Conservation (phyloP, 2,329 filamentous ascomycete genomes). For the Penicillium frequentans region DNA sequence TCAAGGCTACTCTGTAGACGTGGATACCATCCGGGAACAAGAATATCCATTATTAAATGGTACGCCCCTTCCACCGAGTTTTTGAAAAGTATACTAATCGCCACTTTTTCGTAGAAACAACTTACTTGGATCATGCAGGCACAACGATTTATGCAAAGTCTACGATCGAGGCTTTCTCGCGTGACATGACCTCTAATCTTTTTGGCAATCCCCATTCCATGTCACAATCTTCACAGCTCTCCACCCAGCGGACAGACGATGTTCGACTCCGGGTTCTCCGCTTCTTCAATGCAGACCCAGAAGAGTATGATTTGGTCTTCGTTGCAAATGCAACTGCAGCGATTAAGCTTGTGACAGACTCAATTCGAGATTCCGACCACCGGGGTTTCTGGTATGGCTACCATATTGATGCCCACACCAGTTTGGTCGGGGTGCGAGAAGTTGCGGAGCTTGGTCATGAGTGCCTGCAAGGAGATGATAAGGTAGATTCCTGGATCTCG, state of each 20-base stretch:
- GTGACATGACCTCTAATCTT: constrained; percentile 74
- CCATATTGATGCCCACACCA: constrained; percentile 83
- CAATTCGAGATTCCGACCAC: constrained; percentile 63
- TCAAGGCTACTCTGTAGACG: constrained; percentile 43
- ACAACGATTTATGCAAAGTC: constrained; percentile 81
- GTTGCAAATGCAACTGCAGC: constrained; percentile 90
- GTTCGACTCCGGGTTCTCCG: constrained; percentile 67
- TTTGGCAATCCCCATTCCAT: constrained; percentile 92
- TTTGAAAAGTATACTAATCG: background rate
- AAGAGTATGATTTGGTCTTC: constrained; percentile 84
- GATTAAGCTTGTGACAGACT: constrained; percentile 82
- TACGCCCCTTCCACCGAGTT: constrained; percentile 13
- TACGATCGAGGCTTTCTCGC: constrained; percentile 73
- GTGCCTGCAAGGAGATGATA: constrained; percentile 65
- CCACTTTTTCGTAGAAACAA: constrained; percentile 54
- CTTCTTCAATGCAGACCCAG: constrained; percentile 79
- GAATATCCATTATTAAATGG: constrained; percentile 51
- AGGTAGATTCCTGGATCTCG: constrained; percentile 66
- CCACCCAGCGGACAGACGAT: constrained; percentile 73
- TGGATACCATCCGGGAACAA: constrained; percentile 47
- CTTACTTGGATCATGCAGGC: constrained; percentile 94
- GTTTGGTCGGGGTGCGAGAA: constrained; percentile 77
- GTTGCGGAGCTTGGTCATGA: constrained; percentile 59
- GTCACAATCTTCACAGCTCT: constrained; percentile 75
- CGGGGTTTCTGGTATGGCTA: constrained; percentile 80